Base-by-base conservation (phyloP, 257 asterid genomes). In the Plectranthus barbatus region DNA sequence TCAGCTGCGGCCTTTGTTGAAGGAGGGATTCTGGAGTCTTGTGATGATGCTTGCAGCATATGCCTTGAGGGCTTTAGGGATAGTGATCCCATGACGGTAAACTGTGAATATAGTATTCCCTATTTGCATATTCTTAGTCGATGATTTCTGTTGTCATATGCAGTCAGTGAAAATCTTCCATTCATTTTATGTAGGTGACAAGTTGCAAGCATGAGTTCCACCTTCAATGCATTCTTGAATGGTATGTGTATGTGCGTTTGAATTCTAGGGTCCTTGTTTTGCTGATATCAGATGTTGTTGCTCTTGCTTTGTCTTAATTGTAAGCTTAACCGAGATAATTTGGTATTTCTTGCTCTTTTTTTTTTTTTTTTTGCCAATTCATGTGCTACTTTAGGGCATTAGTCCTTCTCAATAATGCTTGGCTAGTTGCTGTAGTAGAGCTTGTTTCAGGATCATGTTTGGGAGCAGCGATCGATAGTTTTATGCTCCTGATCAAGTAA, bases 1-100 rank as follows among this genome's bases (percentile, higher is more conserved):
- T 91, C 98, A 68, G 90, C 95, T 13, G 95, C 89, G 21, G 98
- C 98, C 62, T 91, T 91, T 70, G 95, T 91, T n/a, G 95, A 88
- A 82, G 98, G 95, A n/a, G 98, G 98, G 60, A 67, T 86, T 65
- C 98, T 86, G 66, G 97, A 91, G 66, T 86, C 97, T 4, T 83
- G 94, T 81, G 97, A 86, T 71, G 98, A 88, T 80, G 64, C 97
- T 46, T 91, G 98, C 67, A 91, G 98, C 86, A 91, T 91, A 70
- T 91, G 98, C 81, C 97, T 91, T 37, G 98, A 91, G 79, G 82
- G 76, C 12, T 91, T 91, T 77, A 72, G 69, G 42, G 91, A 88
- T 64, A 72, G 84, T 40, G 87, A 91, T 75, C 98, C 98, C 57
- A 76, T 94, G 57, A 71, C 98, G 81, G 98, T 88, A 64, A 73